A percentile compares a stretch with the other conserved stretches of the same genome.
Evolutionary conservation across 1,139 yeast species (phyloP).

Genomic region (Debaryomyces sp.): DNA sequence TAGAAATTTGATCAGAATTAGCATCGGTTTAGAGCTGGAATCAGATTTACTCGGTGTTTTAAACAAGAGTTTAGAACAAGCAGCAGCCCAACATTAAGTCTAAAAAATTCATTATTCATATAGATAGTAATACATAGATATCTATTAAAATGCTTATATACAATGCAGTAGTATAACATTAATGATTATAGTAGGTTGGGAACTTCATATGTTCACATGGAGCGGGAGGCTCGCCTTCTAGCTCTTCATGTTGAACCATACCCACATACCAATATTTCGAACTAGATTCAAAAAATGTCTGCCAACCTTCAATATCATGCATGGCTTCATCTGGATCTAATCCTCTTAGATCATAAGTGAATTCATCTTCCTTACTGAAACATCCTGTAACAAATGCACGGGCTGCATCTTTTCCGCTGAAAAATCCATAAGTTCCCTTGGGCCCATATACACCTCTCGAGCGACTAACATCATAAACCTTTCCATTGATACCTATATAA

Average conservation of each 20-base stretch:
- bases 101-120: neutral
- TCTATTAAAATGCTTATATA: neutral
- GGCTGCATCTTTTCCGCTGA: constrained; percentile 73
- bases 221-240: constrained; percentile 38
- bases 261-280: constrained; percentile 69
- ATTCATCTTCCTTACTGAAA: constrained; percentile 55
- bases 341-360: constrained; percentile 73
- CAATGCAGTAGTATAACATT: neutral
- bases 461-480: constrained; percentile 68
- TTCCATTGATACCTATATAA: constrained; percentile 66
- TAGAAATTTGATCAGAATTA: constrained; percentile 73
- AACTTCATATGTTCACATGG: constrained; percentile 41
- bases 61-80: constrained; percentile 59
- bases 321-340: constrained; percentile 40
- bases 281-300: constrained; percentile 48
- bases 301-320: constrained; percentile 50
- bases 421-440: constrained; percentile 58
- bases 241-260: constrained; percentile 43
- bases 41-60: constrained; percentile 59
- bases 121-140: constrained; percentile 1
- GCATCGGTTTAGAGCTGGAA: constrained; percentile 78
- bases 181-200: constrained; percentile 25
- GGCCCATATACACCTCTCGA: constrained; percentile 65
- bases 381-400: constrained; percentile 82
- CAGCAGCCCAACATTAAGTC: constrained; percentile 23